Percentiles rank a stretch among this genome's conserved stretches.
These are phyloP conservation scores for Coniochaeta sp. DNA, from an alignment of 2,329 filamentous ascomycete species.

Conservation along the genomic window DNA sequence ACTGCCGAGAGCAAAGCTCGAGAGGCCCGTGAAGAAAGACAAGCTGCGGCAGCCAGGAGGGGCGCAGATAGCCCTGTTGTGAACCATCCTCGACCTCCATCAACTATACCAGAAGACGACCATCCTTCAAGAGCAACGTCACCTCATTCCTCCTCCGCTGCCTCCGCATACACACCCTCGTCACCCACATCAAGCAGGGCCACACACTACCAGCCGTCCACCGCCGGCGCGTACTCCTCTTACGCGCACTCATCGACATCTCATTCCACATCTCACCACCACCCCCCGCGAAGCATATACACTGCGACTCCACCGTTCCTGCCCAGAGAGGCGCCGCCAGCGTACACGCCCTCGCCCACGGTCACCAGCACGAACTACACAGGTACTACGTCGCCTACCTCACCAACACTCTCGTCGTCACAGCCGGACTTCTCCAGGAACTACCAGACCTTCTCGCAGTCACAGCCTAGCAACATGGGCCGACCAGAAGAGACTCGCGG, in stretches of 20 bases:
- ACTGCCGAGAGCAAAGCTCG: slow-evolving; percentile 32
- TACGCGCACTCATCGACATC: slow-evolving; percentile 8
- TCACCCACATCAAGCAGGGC: slow-evolving; percentile 7
- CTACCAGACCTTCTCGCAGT: slow-evolving; percentile 37
- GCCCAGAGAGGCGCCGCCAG: slow-evolving; percentile 38
- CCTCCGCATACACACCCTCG: slow-evolving; percentile 2
- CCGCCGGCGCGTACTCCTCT: slow-evolving; percentile 7
- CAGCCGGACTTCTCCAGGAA: slow-evolving; percentile 13
- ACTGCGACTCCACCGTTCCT: slow-evolving; percentile 6
- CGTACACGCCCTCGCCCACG: slow-evolving; percentile 37
- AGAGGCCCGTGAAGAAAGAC: slow-evolving; percentile 35
- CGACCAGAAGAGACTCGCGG: slow-evolving; percentile 31
- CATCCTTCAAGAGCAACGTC: slow-evolving; percentile 5
- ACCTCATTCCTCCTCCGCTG: neutral
- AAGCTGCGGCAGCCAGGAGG: slow-evolving; percentile 2
- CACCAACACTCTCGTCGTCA: slow-evolving; percentile 17
- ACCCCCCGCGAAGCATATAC: slow-evolving; percentile 13
- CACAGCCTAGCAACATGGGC: slow-evolving; percentile 38
- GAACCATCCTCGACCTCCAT: slow-evolving; percentile 17
- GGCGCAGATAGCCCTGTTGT: neutral
- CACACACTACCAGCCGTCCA: slow-evolving; percentile 14
- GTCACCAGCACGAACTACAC: neutral
- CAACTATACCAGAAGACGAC: neutral
- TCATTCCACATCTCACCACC: slow-evolving; percentile 15
- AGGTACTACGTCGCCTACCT: slow-evolving; percentile 19